Evolutionary conservation across 2,329 filamentous ascomycete genomes (phyloP).

Genomic region (Colletotrichum tofieldiae): DNA sequence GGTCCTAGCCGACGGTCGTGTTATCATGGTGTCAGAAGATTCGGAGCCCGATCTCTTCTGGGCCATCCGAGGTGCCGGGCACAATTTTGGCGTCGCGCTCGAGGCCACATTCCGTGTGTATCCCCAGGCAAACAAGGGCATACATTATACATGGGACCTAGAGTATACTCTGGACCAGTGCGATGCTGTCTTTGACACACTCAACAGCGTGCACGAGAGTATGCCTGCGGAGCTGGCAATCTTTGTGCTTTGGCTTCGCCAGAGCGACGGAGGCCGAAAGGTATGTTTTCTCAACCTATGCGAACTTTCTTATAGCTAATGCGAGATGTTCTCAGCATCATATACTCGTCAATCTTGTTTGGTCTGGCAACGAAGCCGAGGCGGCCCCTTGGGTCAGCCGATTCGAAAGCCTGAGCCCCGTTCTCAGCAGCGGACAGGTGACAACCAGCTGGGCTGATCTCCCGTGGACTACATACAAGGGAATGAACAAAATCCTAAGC

Average conservation of each 20-base stretch:
- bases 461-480: conserved; percentile 37
- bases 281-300: conserved; percentile 48
- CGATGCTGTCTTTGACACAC: conserved; percentile 52
- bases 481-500: conserved; percentile 33
- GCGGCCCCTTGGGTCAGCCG: conserved; percentile 22
- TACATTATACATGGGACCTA: conserved; percentile 47
- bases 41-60: conserved; percentile 60
- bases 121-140: conserved; percentile 48
- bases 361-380: conserved; percentile 26
- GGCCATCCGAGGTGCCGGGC: conserved; percentile 65
- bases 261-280: conserved; percentile 39
- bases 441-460: conserved; percentile 26
- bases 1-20: conserved; percentile 48
- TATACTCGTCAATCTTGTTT: conserved; percentile 33
- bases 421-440: conserved; percentile 22
- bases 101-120: conserved; percentile 60
- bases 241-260: conserved; percentile 54
- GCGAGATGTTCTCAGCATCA: background rate
- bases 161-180: conserved; percentile 49
- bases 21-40: conserved; percentile 45
- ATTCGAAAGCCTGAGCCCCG: conserved; percentile 9
- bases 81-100: conserved; percentile 66
- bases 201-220: conserved; percentile 50
- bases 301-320: background rate
- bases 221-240: conserved; percentile 50